Base-by-base conservation (phyloP, 495 filamentous ascomycete species). In the Cudoniella acicularis region DNA sequence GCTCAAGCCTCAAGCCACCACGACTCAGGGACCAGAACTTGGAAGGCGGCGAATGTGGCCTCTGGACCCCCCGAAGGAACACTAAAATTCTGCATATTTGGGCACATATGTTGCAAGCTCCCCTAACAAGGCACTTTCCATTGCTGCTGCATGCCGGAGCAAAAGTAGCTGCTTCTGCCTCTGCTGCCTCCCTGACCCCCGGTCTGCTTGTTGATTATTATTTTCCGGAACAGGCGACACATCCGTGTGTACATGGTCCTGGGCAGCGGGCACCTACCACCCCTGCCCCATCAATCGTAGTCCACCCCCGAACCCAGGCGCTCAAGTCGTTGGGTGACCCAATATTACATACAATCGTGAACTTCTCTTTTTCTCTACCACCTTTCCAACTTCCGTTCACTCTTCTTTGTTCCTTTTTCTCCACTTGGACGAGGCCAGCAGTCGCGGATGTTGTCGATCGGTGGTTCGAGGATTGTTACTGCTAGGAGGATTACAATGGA, bases 261-360 rank as follows among this genome's bases (percentile, higher is more conserved):
- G 43, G 8, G 52, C 41, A 21, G 27, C 6, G 2, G 23, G 8
- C 8, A 10, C 10, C n/a, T n/a, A 50, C 36, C 36, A 13, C 16
- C 18, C 23, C 30, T 40, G 27, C 17, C 43, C 4, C 36, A 4
- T n/a, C 43, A 16, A 46, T 4, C 43, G 18, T 6, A 46, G 43
- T 46, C 43, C 8, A 46, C 13, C 13, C 13, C 11, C 13, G 43
- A 46, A 17, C 13, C 4, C 6, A 21, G 18, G 13, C 50, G 18
- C 23, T 25, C 13, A 10, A 26, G 17, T 21, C 51, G 20, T 47
- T 60, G 42, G 56, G 36, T 46, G 47, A 54, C 22, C 50, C 23
- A 47, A 53, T 60, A 60, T 60, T 64, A 60, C 60, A n/a, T 60
- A 64, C 49, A 43, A 64, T 61, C 62, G 50, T 55, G 43, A 55